Evolutionary conservation across 2,329 filamentous ascomycete species (phyloP), one percentile per base, ranked within the genome.

Genomic region (Curvularia lunata): DNA sequence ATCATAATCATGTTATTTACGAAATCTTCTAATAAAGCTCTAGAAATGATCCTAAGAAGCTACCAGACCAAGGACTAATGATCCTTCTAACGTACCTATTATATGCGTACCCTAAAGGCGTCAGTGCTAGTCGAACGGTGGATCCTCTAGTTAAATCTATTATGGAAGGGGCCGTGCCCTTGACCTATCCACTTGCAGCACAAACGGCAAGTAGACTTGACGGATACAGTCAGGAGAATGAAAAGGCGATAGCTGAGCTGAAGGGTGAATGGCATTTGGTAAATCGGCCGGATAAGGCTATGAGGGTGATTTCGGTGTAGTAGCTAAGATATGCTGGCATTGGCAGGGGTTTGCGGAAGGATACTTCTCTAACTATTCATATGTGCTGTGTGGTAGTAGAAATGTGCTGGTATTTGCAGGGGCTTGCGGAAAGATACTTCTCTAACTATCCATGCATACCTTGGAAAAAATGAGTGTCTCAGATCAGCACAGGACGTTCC

Each of bases 11-110:
- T 48, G 34, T 52, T 21, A 7, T 53, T 45, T 13, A 21, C 42
- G 19, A 41, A n/a, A 48, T 12, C 23, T 47, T 10, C 50, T 53
- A n/a, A 53, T 47, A 16, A 47, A 34, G 13, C 37, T 28, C 37
- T 23, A 56, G 49, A 10, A 56, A 40, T 16, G 18, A 41, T 18
- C 30, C 49, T 42, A 52, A 52, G 21, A 47, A 18, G 40, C 27
- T 56, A 53, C 30, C 23, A 37, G 16, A 53, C 32, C 9, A 13
- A 47, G 8, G 12, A 23, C 30, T 53, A 21, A 47, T 47, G 1
- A 53, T 53, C 16, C 50, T 53, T 53, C 23, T 53, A 21, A 53
- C 21, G 25, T n/a, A 53, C 32, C 32, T 53, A 53, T 47, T 28
- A 30, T 32, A 53, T 30, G 30, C 40, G 42, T 53, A 53, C 42